phyloP scores from a whole-genome alignment of 1,139 yeast species.

The Suhomyces terraborum region DNA sequence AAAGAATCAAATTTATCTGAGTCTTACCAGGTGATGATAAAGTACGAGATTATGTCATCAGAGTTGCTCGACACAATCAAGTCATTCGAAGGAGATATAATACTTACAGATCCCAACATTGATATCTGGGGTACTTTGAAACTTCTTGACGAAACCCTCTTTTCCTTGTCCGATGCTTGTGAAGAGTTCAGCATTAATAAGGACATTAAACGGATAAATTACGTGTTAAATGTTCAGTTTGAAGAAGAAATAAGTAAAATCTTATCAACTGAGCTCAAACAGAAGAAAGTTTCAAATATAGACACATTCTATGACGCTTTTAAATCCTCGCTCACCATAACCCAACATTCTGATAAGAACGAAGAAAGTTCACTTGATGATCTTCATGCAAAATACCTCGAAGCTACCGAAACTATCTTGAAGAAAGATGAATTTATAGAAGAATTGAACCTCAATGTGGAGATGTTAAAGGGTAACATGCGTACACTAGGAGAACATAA shows the following conservation, averaged over 20 bases:
- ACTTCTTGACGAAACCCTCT: neutral
- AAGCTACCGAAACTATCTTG: conserved; percentile 10
- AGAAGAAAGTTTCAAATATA: neutral
- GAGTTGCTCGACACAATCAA: neutral
- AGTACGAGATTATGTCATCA: neutral
- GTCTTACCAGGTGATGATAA: neutral
- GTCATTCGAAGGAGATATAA: neutral
- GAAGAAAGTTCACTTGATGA: neutral
- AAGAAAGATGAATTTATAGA: conserved; percentile 39
- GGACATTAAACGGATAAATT: neutral
- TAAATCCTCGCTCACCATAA: neutral
- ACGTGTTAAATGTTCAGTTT: neutral
- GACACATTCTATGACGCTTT: neutral
- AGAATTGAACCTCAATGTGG: conserved; percentile 44
- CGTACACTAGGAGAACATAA: conserved; percentile 34
- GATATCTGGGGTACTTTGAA: neutral
- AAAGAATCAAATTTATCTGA: neutral
- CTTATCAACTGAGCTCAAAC: neutral
- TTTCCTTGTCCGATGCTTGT: no score
- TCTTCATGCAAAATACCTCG: conserved; percentile 7
- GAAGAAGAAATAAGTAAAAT: neutral
- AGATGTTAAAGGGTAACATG: conserved; percentile 45
- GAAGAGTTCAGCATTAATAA: neutral
- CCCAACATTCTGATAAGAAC: neutral
- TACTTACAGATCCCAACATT: neutral